Evolutionary conservation across 2,329 filamentous ascomycete genomes (phyloP).

Genomic region (Verticillium albo-atrum): DNA sequence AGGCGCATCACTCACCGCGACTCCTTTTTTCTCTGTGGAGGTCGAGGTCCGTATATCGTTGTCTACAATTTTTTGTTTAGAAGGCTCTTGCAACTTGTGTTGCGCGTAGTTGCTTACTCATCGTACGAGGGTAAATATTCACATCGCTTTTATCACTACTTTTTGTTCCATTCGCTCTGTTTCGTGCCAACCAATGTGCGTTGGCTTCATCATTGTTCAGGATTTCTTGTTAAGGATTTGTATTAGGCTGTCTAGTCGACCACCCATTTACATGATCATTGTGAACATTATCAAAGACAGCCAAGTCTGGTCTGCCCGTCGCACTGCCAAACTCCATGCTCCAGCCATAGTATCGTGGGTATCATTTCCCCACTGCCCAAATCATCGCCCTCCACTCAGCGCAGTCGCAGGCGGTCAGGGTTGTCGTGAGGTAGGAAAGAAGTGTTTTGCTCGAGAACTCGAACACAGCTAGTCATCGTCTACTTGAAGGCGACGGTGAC

Average conservation of each 20-base stretch:
- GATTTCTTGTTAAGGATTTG: neutral
- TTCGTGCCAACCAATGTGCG: too few relatives aligned
- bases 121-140: too few relatives aligned
- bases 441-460: neutral
- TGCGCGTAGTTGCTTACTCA: too few relatives aligned
- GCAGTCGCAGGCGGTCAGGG: neutral
- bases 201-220: too few relatives aligned
- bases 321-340: neutral
- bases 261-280: neutral
- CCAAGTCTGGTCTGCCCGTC: neutral
- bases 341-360: neutral
- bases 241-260: neutral
- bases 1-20: slow-evolving; percentile 8
- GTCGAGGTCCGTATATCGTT: slow-evolving; percentile 4
- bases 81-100: neutral
- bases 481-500: neutral
- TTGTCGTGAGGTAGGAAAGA: neutral
- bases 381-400: too few relatives aligned
- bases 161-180: neutral
- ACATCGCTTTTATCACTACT: neutral
- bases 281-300: neutral
- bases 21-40: slow-evolving; percentile 2
- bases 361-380: neutral
- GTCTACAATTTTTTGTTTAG: neutral
- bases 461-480: neutral